These are phyloP conservation scores for Colletotrichum scovillei DNA, from an alignment of 2,329 filamentous ascomycete species.

Conservation along the genomic window DNA sequence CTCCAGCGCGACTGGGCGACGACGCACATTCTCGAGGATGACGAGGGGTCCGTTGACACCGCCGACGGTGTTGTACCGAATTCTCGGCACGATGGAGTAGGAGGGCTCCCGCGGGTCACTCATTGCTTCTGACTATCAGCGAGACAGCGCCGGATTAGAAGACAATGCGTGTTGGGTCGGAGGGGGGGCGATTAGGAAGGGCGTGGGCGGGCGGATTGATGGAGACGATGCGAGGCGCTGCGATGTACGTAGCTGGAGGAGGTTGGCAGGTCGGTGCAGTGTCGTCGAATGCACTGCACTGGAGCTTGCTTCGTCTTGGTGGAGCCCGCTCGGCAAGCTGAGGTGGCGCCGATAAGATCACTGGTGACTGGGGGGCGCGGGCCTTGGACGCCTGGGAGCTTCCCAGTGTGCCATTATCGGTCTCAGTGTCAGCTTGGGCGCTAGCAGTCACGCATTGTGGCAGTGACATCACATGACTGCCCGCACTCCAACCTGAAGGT, in stretches of 20 bases:
- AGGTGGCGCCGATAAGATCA: constrained; percentile 37
- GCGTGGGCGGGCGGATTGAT: constrained; percentile 27
- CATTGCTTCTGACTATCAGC: constrained; percentile 52
- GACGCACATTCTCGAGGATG: constrained; percentile 91
- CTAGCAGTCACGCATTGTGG: constrained; percentile 17
- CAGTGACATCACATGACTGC: constrained; percentile 55
- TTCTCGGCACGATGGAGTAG: constrained; percentile 68
- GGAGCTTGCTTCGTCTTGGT: constrained; percentile 52
- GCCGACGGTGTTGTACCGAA: constrained; percentile 98
- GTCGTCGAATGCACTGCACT: constrained; percentile 41
- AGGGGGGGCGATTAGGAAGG: constrained; percentile 27
- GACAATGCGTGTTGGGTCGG: constrained; percentile 35
- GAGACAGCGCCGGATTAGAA: constrained; percentile 33
- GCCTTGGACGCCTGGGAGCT: constrained; percentile 20
- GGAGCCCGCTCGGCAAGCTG: constrained; percentile 43
- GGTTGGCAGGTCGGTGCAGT: constrained; percentile 45
- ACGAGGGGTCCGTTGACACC: constrained; percentile 98
- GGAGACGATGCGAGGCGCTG: constrained; percentile 28
- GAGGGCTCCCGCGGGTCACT: constrained; percentile 69
- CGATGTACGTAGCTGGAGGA: constrained; percentile 40
- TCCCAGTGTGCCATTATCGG: constrained; percentile 6
- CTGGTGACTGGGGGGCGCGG: constrained; percentile 5
- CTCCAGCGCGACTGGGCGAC: constrained; percentile 25
- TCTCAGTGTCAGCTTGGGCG: constrained; percentile 17
- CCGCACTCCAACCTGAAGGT: background rate